Evolutionary conservation across 1,139 yeast species (phyloP).

Genomic region (Debaryomycetaceae sp.): DNA sequence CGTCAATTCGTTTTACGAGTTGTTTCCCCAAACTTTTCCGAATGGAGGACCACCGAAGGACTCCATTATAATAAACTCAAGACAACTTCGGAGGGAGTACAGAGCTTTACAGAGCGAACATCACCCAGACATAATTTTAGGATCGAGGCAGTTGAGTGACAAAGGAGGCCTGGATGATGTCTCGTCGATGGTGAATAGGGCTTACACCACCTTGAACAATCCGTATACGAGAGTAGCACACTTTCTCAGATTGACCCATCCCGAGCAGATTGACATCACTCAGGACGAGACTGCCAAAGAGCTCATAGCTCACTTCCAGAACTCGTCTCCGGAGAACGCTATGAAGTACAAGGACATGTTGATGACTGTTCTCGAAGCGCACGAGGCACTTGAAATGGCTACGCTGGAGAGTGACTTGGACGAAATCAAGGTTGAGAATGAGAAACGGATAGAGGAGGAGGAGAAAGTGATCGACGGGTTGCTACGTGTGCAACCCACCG

Average conservation of each 20-base stretch:
- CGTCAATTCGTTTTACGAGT: conserved; percentile 40
- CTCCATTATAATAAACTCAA: conserved; percentile 54
- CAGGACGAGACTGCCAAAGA: conserved; percentile 38
- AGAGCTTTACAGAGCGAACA: conserved; percentile 64
- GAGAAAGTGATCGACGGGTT: conserved; percentile 30
- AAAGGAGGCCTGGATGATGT: conserved; percentile 19
- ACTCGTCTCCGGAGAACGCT: conserved; percentile 25
- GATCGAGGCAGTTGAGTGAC: conserved; percentile 18
- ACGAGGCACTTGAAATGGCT: conserved; percentile 70
- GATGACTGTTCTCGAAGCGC: conserved; percentile 76
- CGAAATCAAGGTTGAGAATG: conserved; percentile 52
- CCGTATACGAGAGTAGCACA: conserved; percentile 63
- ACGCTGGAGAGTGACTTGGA: conserved; percentile 54
- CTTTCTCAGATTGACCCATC: conserved; percentile 33
- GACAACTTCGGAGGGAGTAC: conserved; percentile 67
- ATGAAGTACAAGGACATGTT: conserved; percentile 54
- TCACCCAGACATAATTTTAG: conserved; percentile 72
- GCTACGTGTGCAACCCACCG: conserved; percentile 31
- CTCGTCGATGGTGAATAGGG: conserved; percentile 65
- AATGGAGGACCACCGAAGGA: conserved; percentile 64
- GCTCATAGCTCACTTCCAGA: conserved; percentile 32
- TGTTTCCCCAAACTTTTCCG: conserved; percentile 78
- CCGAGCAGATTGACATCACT: conserved; percentile 37
- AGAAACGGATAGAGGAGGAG: conserved; percentile 43
- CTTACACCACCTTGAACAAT: conserved; percentile 64